These are phyloP conservation scores for Amphirosellinia nigrospora DNA, from an alignment of 495 filamentous ascomycete genomes.

Conservation along the genomic window DNA sequence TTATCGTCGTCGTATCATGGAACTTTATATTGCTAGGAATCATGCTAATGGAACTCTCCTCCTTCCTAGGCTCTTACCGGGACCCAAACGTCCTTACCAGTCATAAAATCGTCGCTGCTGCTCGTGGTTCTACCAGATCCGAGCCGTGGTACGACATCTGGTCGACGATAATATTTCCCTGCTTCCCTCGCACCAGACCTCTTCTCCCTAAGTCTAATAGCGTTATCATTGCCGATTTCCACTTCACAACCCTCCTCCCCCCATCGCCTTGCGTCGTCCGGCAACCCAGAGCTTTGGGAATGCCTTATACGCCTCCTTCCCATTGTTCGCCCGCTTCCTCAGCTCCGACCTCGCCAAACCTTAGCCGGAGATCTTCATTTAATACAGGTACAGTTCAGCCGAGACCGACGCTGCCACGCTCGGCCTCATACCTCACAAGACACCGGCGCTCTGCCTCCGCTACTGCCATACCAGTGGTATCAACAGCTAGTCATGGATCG, in stretches of 20 bases:
- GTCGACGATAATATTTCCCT: conserved; percentile 38
- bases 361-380: conserved; percentile 64
- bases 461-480: conserved; percentile 37
- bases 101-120: conserved; percentile 24
- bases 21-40: conserved; percentile 33
- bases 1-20: conserved; percentile 33
- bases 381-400: conserved; percentile 48
- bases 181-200: conserved; percentile 34
- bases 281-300: conserved; percentile 54
- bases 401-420: conserved; percentile 69
- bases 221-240: conserved; percentile 28
- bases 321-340: conserved; percentile 80
- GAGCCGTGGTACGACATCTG: conserved; percentile 34
- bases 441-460: conserved; percentile 57
- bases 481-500: conserved; percentile 40
- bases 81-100: conserved; percentile 30
- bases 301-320: conserved; percentile 94
- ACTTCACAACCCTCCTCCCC: conserved; percentile 27
- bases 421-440: conserved; percentile 74
- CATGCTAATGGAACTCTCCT: conserved; percentile 38
- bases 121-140: conserved; percentile 14
- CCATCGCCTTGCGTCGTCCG: conserved; percentile 31
- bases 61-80: conserved; percentile 37
- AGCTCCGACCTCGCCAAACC: conserved; percentile 64
- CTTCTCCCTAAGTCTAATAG: conserved; percentile 33